Conservation (phyloP, 345 rosid species). For the Cardamine occulta region DNA sequence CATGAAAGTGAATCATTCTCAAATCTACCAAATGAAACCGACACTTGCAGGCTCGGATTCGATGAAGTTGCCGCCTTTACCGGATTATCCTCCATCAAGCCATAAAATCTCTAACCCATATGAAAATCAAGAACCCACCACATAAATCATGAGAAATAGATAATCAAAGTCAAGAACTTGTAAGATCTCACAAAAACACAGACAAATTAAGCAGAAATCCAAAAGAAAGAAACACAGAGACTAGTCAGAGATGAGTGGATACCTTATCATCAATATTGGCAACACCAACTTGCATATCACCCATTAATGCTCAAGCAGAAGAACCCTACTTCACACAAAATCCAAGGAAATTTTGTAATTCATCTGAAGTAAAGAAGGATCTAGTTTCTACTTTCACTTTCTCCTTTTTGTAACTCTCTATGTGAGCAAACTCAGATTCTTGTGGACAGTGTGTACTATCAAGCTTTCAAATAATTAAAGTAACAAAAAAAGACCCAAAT, state of each 20-base stretch:
- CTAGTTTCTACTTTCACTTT: slow-evolving; percentile 13
- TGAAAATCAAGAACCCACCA: slow-evolving; percentile 15
- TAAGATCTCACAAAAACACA: slow-evolving; percentile 26
- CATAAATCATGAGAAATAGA: slow-evolving; percentile 18
- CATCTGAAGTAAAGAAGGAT: slow-evolving; percentile 36
- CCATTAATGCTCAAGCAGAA: slow-evolving; percentile 50
- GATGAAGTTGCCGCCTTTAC: slow-evolving; percentile 57
- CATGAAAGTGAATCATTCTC: slow-evolving; percentile 90
- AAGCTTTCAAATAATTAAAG: slow-evolving; percentile 29
- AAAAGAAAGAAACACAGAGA: neutral
- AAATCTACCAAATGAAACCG: slow-evolving; percentile 91
- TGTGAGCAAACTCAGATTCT: slow-evolving; percentile 50
- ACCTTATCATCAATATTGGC: slow-evolving; percentile 61
- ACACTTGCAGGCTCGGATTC: slow-evolving; percentile 66
- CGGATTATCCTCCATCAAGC: slow-evolving; percentile 44
- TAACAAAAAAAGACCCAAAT: slow-evolving; percentile 39
- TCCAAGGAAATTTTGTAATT: neutral
- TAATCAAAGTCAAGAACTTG: slow-evolving; percentile 34
- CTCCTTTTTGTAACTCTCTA: slow-evolving; percentile 22
- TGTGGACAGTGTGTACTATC: slow-evolving; percentile 35
- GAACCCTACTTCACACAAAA: slow-evolving; percentile 40
- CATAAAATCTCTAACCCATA: slow-evolving; percentile 33
- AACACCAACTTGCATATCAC: slow-evolving; percentile 59
- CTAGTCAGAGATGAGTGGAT: slow-evolving; percentile 37
- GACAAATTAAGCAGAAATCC: slow-evolving; percentile 36